A percentile compares a stretch with the other conserved stretches of the same genome.
phyloP scores from a whole-genome alignment of 352 stramenopile species.

The Aphanomyces stellatus region DNA sequence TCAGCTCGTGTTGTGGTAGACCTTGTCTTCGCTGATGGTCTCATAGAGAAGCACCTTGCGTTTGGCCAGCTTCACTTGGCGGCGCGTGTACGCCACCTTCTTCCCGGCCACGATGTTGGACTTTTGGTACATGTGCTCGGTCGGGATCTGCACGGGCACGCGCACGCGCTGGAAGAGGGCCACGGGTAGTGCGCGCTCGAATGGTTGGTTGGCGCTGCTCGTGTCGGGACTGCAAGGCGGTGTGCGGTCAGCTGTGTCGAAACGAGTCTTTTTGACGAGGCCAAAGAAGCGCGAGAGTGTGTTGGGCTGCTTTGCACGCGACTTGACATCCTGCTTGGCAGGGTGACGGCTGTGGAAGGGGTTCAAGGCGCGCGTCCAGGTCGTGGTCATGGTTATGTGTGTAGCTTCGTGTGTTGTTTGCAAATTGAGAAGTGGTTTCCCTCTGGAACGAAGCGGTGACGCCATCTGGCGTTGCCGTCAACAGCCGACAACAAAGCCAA shows the following conservation, averaged over 20 bases:
- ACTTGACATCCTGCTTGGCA: not conserved
- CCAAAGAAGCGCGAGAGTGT: too few species aligned
- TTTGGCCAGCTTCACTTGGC: not conserved
- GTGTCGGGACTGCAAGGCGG: not conserved
- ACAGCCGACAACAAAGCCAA: too few species aligned
- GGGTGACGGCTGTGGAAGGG: not conserved
- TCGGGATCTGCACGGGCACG: not conserved
- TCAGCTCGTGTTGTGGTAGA: not conserved
- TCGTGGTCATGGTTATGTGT: not conserved
- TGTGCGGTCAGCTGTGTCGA: not conserved
- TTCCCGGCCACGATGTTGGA: conserved; percentile 2
- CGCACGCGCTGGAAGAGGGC: not conserved
- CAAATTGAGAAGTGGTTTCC: too few species aligned
- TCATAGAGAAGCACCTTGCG: not conserved
- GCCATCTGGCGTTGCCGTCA: too few species aligned
- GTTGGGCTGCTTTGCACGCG: not conserved
- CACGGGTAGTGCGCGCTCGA: not conserved
- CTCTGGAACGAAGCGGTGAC: too few species aligned
- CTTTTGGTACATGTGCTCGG: not conserved
- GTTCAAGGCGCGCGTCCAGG: not conserved
- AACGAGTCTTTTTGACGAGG: too few species aligned
- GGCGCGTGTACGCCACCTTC: conserved; percentile 10
- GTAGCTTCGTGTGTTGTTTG: not conserved
- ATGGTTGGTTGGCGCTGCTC: not conserved
- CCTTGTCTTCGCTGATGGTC: not conserved